phyloP scores from a whole-genome alignment of 2,329 filamentous ascomycete genomes.

The Cordyceps cicadae region DNA sequence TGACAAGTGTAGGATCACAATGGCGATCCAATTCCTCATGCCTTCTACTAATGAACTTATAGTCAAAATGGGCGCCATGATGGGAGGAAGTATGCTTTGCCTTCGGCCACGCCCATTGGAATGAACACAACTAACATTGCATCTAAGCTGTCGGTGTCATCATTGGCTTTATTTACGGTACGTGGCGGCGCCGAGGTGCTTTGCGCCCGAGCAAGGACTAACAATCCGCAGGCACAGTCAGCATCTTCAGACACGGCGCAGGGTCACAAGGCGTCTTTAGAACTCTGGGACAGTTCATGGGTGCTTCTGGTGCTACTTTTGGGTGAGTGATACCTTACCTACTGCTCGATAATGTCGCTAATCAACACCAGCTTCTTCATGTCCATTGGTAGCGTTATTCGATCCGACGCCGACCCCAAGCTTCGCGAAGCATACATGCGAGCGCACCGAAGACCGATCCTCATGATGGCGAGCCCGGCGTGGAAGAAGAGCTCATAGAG shows the following conservation, averaged over 20 bases:
- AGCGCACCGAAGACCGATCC: conserved; percentile 65
- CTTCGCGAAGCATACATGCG: conserved; percentile 67
- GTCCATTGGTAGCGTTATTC: conserved; percentile 95
- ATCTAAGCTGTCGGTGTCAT: conserved; percentile 78
- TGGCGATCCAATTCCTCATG: not conserved
- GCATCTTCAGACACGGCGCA: conserved; percentile 90
- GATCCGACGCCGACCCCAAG: conserved; percentile 76
- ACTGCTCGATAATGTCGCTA: not conserved
- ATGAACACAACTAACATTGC: conserved; percentile 22
- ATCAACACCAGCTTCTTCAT: conserved; percentile 70
- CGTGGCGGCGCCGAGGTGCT: conserved; percentile 16
- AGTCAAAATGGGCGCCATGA: conserved; percentile 99
- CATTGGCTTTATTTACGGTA: conserved; percentile 97
- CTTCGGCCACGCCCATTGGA: not conserved
- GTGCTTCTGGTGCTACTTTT: conserved; percentile 89
- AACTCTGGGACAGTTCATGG: conserved; percentile 94
- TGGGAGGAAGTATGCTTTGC: conserved; percentile 79
- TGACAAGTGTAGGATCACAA: conserved; percentile 41
- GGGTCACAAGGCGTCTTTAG: conserved; percentile 90
- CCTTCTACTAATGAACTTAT: conserved; percentile 17
- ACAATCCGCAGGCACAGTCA: conserved; percentile 62
- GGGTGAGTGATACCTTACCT: conserved; percentile 50
- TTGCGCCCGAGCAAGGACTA: conserved; percentile 13
- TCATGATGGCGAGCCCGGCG: conserved; percentile 37
- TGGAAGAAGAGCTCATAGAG: conserved; percentile 24